Conservation (phyloP, 768 basidiomycete genomes). For the Pleurotus sapidus region DNA sequence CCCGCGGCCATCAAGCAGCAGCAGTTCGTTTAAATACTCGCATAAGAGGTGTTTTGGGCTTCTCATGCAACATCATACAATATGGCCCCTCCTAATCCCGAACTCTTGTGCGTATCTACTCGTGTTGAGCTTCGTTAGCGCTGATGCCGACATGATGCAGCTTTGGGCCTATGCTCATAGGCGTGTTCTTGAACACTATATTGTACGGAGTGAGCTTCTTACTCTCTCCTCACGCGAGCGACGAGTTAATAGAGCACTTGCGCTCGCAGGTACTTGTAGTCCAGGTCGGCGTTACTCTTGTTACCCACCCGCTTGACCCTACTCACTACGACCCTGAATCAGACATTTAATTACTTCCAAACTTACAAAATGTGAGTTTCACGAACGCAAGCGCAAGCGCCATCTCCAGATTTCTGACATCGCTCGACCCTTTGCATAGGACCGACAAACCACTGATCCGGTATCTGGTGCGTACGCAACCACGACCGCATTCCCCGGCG, state of each 20-base stretch:
- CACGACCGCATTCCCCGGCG: background rate
- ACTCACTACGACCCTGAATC: background rate
- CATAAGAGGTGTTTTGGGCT: too few relatives aligned
- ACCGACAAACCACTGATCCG: constrained; percentile 6
- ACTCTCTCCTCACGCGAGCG: background rate
- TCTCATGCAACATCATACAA: too few relatives aligned
- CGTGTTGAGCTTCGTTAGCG: background rate
- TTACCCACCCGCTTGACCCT: too few relatives aligned
- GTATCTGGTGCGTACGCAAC: constrained; percentile 1
- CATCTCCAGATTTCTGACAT: background rate
- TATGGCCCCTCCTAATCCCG: background rate
- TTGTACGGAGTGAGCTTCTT: background rate
- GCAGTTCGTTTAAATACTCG: too few relatives aligned
- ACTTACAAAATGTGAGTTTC: constrained; percentile 7
- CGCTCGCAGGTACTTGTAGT: constrained; percentile 1
- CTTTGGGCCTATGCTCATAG: constrained; percentile 6
- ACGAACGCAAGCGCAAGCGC: background rate
- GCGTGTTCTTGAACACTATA: constrained; percentile 1
- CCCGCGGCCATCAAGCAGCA: too few relatives aligned
- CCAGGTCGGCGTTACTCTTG: too few relatives aligned
- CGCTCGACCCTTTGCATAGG: background rate
- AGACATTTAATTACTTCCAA: constrained; percentile 9
- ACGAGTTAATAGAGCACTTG: background rate
- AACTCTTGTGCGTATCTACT: background rate
- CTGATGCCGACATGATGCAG: background rate